phyloP scores from a whole-genome alignment of 805 yeast genomes.

The Candida succiphila region DNA sequence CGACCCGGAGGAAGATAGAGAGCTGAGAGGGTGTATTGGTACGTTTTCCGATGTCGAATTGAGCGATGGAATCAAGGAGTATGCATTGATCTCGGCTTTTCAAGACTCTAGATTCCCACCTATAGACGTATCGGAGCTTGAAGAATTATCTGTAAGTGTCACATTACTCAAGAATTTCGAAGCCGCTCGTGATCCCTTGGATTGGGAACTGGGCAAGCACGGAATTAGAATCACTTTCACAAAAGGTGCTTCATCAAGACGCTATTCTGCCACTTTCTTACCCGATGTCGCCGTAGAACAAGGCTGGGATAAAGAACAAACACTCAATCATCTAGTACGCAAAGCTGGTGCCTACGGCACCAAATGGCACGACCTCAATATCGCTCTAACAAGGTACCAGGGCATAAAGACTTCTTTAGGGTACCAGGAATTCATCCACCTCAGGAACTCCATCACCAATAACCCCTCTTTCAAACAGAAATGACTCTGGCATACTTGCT shows the following conservation, averaged over 20 bases:
- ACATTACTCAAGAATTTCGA: constrained; percentile 57
- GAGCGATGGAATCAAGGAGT: constrained; percentile 49
- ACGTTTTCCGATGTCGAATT: constrained; percentile 55
- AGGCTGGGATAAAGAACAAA: constrained; percentile 66
- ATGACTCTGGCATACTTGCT: too few relatives aligned
- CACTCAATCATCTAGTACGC: constrained; percentile 56
- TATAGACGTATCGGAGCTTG: constrained; percentile 44
- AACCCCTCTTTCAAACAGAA: too few relatives aligned
- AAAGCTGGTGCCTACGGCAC: constrained; percentile 50
- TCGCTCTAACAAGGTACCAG: constrained; percentile 44
- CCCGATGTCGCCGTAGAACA: constrained; percentile 90
- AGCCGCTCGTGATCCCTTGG: constrained; percentile 37
- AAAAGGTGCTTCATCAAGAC: constrained; percentile 15
- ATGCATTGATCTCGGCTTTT: constrained; percentile 61
- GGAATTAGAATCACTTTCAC: constrained; percentile 61
- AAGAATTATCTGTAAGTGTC: constrained; percentile 42
- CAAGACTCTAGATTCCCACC: constrained; percentile 75
- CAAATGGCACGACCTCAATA: constrained; percentile 21
- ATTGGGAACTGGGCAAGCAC: constrained; percentile 78
- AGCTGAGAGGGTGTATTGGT: constrained; percentile 88
- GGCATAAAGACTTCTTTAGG: constrained; percentile 37
- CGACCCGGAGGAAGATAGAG: constrained; percentile 13
- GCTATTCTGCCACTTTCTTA: constrained; percentile 68
- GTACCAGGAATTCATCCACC: constrained; percentile 28
- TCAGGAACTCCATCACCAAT: constrained; percentile 4